phyloP scores from a whole-genome alignment of 179 eudicot species.

The Beta corolliflora region DNA sequence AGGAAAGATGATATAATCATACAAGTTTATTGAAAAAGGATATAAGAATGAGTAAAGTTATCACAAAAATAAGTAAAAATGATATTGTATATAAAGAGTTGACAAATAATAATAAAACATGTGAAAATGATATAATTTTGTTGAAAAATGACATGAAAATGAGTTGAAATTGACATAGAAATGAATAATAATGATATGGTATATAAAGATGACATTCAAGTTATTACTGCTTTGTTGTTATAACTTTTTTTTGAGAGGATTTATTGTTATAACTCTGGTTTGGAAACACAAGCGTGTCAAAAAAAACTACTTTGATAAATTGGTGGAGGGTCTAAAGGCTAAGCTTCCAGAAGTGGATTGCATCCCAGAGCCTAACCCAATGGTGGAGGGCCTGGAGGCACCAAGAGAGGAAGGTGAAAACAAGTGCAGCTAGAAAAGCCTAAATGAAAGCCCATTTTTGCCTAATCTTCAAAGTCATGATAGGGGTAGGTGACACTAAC shows the following conservation, averaged over 20 bases:
- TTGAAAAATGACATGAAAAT: no score
- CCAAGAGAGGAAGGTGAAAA: not conserved
- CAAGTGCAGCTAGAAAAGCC: not conserved
- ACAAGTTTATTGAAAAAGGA: no score
- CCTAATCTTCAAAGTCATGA: not conserved
- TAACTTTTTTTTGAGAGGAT: not conserved
- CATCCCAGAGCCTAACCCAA: constrained; percentile 3
- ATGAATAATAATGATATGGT: no score
- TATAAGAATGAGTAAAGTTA: no score
- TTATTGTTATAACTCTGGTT: not conserved
- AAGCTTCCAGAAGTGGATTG: constrained; percentile 14
- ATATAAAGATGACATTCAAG: no score
- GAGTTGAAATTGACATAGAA: no score
- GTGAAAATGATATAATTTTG: no score
- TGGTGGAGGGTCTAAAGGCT: constrained; percentile 5
- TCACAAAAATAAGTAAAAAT: no score
- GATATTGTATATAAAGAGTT: no score
- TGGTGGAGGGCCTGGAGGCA: not conserved
- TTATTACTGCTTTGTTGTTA: not conserved
- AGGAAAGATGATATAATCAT: no score
- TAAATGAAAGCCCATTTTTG: not conserved
- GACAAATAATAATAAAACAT: no score
- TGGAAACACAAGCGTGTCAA: constrained; percentile 8
- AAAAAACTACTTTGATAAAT: constrained; percentile 3
- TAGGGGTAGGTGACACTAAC: not conserved